These are phyloP conservation scores for Phlebiopsis flavidoalba DNA, from an alignment of 768 basidiomycete genomes.

Conservation along the genomic window DNA sequence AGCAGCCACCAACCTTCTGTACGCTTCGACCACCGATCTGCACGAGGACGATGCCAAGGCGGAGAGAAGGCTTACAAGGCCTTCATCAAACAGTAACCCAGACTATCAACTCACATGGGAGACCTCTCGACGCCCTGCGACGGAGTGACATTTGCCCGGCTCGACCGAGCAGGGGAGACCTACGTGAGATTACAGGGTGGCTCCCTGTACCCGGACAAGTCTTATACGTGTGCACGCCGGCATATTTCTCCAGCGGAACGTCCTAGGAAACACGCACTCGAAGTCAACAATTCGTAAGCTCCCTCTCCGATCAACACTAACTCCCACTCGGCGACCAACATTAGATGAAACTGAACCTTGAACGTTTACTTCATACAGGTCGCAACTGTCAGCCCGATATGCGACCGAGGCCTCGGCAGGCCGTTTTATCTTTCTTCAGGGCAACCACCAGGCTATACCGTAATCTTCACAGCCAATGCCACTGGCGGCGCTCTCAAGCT, in stretches of 20 bases:
- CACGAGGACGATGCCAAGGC: conserved; percentile 30
- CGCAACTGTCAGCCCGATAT: conserved; percentile 60
- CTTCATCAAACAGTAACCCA: conserved; percentile 37
- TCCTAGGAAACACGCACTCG: conserved; percentile 86
- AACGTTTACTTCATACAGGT: conserved; percentile 37
- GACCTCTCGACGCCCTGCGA: conserved; percentile 29
- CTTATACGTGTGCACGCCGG: conserved; percentile 66
- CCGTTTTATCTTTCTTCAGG: conserved; percentile 72
- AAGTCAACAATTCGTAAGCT: conserved; percentile 70
- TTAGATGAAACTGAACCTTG: not conserved
- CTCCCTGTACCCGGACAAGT: conserved; percentile 72
- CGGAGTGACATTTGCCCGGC: conserved; percentile 27
- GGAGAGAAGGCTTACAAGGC: conserved; percentile 37
- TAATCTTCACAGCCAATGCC: conserved; percentile 79
- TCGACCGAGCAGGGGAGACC: conserved; percentile 52
- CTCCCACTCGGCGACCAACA: not conserved
- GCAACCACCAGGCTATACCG: conserved; percentile 74
- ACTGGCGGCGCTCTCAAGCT: conserved; percentile 74
- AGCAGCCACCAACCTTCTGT: conserved; percentile 24
- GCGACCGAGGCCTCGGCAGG: conserved; percentile 65
- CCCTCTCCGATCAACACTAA: conserved; percentile 13
- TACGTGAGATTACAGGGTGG: conserved; percentile 89
- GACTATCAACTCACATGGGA: conserved; percentile 29
- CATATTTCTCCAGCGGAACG: conserved; percentile 57
- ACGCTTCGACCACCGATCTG: conserved; percentile 19